Evolutionary conservation across 768 basidiomycete genomes (phyloP), one percentile per base, ranked within the genome.

Genomic region (Fibroporia radiculosa): DNA sequence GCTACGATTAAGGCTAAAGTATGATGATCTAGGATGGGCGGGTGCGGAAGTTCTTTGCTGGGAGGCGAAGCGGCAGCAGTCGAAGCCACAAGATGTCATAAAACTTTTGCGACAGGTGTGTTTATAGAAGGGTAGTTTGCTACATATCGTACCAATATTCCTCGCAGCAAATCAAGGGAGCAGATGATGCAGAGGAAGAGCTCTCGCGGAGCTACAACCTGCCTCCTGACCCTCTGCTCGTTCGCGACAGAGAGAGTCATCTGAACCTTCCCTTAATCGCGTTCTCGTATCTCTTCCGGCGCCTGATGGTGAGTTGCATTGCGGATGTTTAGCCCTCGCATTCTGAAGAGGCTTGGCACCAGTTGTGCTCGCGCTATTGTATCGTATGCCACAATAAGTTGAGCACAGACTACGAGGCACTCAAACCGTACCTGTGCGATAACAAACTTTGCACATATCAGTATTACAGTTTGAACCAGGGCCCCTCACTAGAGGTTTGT

Each of bases 361-460:
- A 83, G 78, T 67, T 85, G 18, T 85, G 81, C 52, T 75, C 79
- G 0, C 69, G 75, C 18, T 83, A 77, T 60, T 87, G 84, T 52
- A 68, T 82, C n/a, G 79, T 83, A n/a, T 85, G 84, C 61, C 82
- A 83, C 54, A 74, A 74, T 51, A 73, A 70, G 48, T 65, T 82
- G 24, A 53, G 66, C 8, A 66, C 63, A 7, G 67, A 73, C 31
- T 75, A 72, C 47, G 76, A 78, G 49, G 74, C 78, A 1, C 71
- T 85, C 48, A 82, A 84, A 56, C 84, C 84, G 1, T 86, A 84
- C 55, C 82, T 87, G 20, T 87, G 84, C 57, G 70, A 74, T 44
- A 70, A 69, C 4, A 72, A 73, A 42, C 68, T 87, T 4, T 87
- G 84, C 60, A 65, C 74, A 4, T 87, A 80, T 57, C 83, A 82